These are phyloP conservation scores for Neopestalotiopsis rosae DNA, from an alignment of 2,329 filamentous ascomycete species.

Conservation along the genomic window DNA sequence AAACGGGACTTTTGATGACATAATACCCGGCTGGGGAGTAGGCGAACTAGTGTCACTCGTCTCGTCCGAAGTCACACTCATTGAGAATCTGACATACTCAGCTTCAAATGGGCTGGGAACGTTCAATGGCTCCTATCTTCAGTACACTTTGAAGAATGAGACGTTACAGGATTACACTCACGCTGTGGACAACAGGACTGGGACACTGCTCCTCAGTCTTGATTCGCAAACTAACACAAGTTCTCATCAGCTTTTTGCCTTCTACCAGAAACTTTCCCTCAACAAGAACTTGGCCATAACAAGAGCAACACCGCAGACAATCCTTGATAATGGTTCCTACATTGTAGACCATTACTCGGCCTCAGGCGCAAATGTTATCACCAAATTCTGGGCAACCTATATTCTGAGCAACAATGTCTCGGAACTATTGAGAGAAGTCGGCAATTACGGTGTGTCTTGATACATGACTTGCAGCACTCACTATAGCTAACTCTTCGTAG, in stretches of 20 bases:
- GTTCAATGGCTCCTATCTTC: not conserved
- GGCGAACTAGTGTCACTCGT: not conserved
- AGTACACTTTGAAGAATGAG: not conserved
- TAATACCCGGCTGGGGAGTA: not conserved
- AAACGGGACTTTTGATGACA: not conserved
- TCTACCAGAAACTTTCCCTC: not conserved
- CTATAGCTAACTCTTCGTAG: not conserved
- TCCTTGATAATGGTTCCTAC: slow-evolving; percentile 5
- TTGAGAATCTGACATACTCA: not conserved
- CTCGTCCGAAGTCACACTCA: not conserved
- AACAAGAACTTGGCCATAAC: not conserved
- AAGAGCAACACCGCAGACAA: not conserved
- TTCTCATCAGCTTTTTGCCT: not conserved
- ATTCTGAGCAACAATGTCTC: not conserved
- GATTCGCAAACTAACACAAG: not conserved
- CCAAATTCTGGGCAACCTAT: not conserved
- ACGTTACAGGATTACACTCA: not conserved
- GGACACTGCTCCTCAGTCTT: not conserved
- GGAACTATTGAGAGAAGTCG: not conserved
- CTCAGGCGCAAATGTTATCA: not conserved
- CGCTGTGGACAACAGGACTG: not conserved
- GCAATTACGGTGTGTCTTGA: not conserved
- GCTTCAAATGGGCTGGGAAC: not conserved
- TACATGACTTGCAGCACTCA: not conserved
- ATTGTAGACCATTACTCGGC: not conserved